Base-by-base conservation (phyloP, 2,329 filamentous ascomycete species). In the Epichloe gansuensis region DNA sequence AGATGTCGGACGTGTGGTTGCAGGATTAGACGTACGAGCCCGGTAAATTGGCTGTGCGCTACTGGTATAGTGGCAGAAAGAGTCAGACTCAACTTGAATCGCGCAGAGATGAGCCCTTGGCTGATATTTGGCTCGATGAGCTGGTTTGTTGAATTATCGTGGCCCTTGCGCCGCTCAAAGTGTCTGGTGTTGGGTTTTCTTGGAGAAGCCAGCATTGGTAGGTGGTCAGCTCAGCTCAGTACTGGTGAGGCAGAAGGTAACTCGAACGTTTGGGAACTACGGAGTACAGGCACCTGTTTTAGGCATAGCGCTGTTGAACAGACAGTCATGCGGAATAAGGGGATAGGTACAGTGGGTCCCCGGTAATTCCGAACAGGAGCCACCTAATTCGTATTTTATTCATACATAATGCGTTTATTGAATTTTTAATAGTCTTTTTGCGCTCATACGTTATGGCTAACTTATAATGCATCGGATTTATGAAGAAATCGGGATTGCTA, bases 241-340 rank as follows among this genome's bases (percentile, higher is more conserved):
- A 60, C 56, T 61, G 60, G 39, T 57, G 64, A 60, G 63, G 61
- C 60, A 60, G 59, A 56, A 58, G 56, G 39, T 54, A 58, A 57
- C 57, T 57, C 55, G 57, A 58, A 62, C 63, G 62, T 63, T 65
- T 61, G 34, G 55, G 55, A 65, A 60, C 62, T 46, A 31, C 34
- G 28, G 28, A 31, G 28, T 65, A 56, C 59, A 59, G 58, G 54
- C 52, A 55, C 58, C 65, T 65, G 57, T 50, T 63, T 64, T 61
- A 46, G 65, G 67, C 55, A 56, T 68, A 69, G 67, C 62, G 65
- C 53, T 37, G 43, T 34, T 17, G 17, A 17, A 17, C 17, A 17
- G 17, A 17, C 17, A 17, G 17, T 17, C 17, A 17, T 17, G 17
- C 17, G 17, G 17, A 17, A 17, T 17, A 17, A 17, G 17, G 17